Percentiles rank a stretch among this genome's conserved stretches.
Evolutionary conservation across 2,329 filamentous ascomycete species (phyloP).

Genomic region (Penicillium sp.): DNA sequence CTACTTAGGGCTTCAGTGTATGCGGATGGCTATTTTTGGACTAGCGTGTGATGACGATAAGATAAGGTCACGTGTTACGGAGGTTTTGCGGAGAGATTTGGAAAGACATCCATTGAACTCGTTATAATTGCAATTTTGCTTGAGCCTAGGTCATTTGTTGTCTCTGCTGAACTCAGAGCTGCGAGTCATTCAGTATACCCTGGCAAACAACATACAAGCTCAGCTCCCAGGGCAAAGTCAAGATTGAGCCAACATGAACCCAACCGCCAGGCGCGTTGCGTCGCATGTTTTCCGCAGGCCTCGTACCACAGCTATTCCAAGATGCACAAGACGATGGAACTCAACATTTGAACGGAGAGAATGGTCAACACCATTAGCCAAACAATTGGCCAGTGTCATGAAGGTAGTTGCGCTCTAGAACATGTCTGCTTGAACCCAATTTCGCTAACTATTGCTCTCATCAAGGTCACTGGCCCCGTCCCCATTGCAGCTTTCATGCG

Average conservation of each 20-base stretch:
- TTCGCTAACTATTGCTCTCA: conserved; percentile 1
- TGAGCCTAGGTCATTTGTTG: neutral
- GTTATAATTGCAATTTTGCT: neutral
- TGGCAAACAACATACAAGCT: neutral
- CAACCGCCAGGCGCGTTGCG: conserved; percentile 29
- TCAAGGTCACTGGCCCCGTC: conserved; percentile 80
- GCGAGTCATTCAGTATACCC: neutral
- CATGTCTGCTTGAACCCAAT: neutral
- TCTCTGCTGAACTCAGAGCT: fast-evolving
- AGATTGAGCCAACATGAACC: conserved; percentile 28
- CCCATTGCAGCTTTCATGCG: conserved; percentile 96
- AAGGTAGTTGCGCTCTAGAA: conserved; percentile 58
- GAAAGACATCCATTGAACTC: conserved; percentile 11
- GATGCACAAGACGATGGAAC: conserved; percentile 31
- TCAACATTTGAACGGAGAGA: conserved; percentile 52
- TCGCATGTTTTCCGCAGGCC: conserved; percentile 27
- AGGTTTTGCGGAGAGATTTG: conserved; percentile 30
- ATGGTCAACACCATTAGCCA: conserved; percentile 92
- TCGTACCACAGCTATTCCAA: conserved; percentile 15
- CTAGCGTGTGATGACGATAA: conserved; percentile 9
- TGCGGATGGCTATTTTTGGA: neutral
- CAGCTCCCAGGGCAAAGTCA: neutral
- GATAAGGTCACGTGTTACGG: conserved; percentile 27
- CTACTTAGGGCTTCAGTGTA: neutral
- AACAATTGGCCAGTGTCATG: conserved; percentile 83